Percentiles rank a stretch among this genome's conserved stretches.
Evolutionary conservation across 306 rosid genomes (phyloP).

Genomic region (Castanea crenata): DNA sequence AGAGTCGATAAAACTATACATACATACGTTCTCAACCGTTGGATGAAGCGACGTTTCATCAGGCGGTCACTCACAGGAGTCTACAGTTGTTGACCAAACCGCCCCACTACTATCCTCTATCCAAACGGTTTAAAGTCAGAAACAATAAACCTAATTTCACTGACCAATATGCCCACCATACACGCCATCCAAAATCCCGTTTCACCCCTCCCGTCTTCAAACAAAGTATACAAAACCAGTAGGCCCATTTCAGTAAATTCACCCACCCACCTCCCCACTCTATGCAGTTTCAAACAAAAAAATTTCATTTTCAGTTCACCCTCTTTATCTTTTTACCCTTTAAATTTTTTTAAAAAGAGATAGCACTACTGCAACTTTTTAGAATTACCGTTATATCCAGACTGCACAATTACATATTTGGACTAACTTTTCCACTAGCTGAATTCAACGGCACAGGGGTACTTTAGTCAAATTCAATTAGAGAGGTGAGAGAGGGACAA

Average conservation of each 20-base stretch:
- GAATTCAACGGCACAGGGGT: no score
- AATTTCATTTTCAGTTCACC: neutral
- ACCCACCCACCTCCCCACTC: neutral
- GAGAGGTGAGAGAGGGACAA: neutral
- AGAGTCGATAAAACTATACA: neutral
- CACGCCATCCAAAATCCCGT: no score
- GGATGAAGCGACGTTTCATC: conserved; percentile 4
- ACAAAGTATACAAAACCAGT: neutral
- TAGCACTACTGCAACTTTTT: conserved; percentile 19
- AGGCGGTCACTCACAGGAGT: neutral
- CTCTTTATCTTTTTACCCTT: conserved; percentile 10
- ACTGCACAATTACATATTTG: neutral
- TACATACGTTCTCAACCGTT: conserved; percentile 2
- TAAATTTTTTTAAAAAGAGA: conserved; percentile 8
- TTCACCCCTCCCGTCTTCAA: neutral
- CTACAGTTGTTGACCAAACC: conserved; percentile 45
- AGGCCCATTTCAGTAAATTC: conserved; percentile 17
- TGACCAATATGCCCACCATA: conserved; percentile 17
- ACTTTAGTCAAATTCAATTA: no score
- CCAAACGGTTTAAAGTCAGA: conserved; percentile 28
- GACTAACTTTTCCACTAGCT: no score
- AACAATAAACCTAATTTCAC: neutral
- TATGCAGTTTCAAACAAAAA: conserved; percentile 16
- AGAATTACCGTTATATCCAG: conserved; percentile 33
- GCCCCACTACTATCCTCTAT: conserved; percentile 27